Conservation (phyloP, 2,329 filamentous ascomycete species). For the Pseudogymnoascus sp. region DNA sequence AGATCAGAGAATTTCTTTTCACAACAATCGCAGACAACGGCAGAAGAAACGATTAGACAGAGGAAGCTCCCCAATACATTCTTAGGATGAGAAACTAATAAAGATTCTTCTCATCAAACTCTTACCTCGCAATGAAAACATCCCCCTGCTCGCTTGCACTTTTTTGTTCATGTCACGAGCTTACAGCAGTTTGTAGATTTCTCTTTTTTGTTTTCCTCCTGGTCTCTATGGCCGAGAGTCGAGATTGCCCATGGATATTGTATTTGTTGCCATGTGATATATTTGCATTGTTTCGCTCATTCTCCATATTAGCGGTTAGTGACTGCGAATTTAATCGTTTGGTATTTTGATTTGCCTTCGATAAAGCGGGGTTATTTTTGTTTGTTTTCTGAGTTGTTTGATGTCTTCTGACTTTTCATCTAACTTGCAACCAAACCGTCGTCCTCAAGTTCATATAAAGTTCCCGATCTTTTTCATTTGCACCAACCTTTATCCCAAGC, state of each 20-base stretch:
- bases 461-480: background rate
- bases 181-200: background rate
- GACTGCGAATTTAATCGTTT: background rate
- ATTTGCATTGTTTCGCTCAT: background rate
- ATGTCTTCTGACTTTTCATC: background rate
- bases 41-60: background rate
- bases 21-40: background rate
- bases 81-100: background rate
- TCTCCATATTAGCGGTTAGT: background rate
- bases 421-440: background rate
- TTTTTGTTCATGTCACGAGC: background rate
- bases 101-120: background rate
- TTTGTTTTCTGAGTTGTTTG: background rate
- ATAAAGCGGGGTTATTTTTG: no score
- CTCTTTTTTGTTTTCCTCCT: background rate
- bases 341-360: background rate
- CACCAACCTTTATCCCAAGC: background rate
- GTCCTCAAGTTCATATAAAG: background rate
- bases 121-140: background rate
- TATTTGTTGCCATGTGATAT: background rate
- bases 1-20: background rate
- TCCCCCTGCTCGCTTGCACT: background rate
- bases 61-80: background rate
- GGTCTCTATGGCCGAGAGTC: background rate
- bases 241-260: background rate